Evolutionary conservation across 2,329 filamentous ascomycete genomes (phyloP).

Genomic region (Albifimbria verrucaria): DNA sequence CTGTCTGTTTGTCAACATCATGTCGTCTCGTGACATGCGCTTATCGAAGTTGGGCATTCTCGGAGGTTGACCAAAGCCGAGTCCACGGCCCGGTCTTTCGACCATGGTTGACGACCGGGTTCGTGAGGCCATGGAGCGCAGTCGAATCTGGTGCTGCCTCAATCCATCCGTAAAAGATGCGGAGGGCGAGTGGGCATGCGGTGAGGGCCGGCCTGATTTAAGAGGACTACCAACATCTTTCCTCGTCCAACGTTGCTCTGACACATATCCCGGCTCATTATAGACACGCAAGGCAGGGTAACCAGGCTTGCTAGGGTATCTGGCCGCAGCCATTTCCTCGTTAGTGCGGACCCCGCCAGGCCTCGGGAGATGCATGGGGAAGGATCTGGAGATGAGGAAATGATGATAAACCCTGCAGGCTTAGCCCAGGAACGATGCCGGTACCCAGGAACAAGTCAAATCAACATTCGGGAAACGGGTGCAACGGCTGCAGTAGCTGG

Average conservation of each 20-base stretch:
- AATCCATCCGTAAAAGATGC: conserved; percentile 17
- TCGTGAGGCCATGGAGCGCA: conserved; percentile 17
- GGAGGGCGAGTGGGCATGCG: conserved; percentile 1
- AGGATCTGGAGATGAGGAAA: neutral
- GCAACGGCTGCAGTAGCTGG: neutral
- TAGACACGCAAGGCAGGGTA: neutral
- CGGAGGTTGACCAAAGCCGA: conserved; percentile 3
- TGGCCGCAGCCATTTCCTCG: neutral
- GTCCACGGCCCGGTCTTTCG: conserved; percentile 19
- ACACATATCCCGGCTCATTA: neutral
- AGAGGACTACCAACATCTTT: neutral
- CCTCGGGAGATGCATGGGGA: neutral
- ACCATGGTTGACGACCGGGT: conserved; percentile 20
- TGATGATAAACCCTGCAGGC: neutral
- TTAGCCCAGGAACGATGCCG: neutral
- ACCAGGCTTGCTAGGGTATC: neutral
- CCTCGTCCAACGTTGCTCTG: neutral
- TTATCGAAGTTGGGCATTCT: neutral
- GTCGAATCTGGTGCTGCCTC: conserved; percentile 11
- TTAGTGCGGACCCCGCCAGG: neutral
- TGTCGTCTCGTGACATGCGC: conserved; percentile 1
- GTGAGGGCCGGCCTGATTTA: neutral
- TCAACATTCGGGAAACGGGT: neutral
- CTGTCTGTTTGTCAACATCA: conserved; percentile 12
- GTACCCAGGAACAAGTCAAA: neutral